Percentiles rank a stretch among this genome's conserved stretches.
These are phyloP conservation scores for Verticillium dahliae DNA, from an alignment of 2,329 filamentous ascomycete species.

Conservation along the genomic window DNA sequence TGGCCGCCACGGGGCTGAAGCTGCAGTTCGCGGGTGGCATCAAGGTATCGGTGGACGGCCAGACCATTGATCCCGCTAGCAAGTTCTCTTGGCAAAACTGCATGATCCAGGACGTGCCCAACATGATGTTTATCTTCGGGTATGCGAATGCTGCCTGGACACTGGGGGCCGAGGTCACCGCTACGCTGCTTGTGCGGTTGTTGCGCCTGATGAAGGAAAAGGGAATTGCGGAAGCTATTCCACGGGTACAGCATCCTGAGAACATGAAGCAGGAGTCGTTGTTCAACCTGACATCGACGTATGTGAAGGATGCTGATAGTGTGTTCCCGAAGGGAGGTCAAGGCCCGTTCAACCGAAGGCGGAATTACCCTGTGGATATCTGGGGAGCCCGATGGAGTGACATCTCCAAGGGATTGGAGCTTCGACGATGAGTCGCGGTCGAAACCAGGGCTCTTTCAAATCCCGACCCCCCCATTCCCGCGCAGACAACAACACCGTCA, in stretches of 20 bases:
- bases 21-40: slow-evolving; percentile 49
- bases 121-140: slow-evolving; percentile 50
- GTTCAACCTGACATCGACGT: slow-evolving; percentile 41
- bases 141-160: slow-evolving; percentile 59
- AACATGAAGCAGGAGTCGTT: slow-evolving; percentile 29
- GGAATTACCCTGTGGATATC: not conserved
- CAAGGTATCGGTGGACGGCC: slow-evolving; percentile 42
- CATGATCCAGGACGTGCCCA: slow-evolving; percentile 59
- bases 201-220: slow-evolving; percentile 41
- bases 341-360: slow-evolving; percentile 16
- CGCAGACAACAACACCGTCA: too few species aligned
- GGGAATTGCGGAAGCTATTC: slow-evolving; percentile 33
- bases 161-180: slow-evolving; percentile 49
- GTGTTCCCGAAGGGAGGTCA: slow-evolving; percentile 38
- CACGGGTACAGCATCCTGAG: slow-evolving; percentile 22
- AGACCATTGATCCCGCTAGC: slow-evolving; percentile 30
- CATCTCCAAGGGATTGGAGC: not conserved
- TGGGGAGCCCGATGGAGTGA: not conserved
- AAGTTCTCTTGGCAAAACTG: slow-evolving; percentile 51
- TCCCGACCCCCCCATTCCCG: too few species aligned
- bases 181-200: slow-evolving; percentile 40
- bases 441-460: too few species aligned
- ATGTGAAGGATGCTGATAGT: slow-evolving; percentile 33
- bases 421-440: too few species aligned
- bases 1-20: slow-evolving; percentile 59